Conservation (phyloP, 2,329 filamentous ascomycete species). For the Acarospora socialis region DNA sequence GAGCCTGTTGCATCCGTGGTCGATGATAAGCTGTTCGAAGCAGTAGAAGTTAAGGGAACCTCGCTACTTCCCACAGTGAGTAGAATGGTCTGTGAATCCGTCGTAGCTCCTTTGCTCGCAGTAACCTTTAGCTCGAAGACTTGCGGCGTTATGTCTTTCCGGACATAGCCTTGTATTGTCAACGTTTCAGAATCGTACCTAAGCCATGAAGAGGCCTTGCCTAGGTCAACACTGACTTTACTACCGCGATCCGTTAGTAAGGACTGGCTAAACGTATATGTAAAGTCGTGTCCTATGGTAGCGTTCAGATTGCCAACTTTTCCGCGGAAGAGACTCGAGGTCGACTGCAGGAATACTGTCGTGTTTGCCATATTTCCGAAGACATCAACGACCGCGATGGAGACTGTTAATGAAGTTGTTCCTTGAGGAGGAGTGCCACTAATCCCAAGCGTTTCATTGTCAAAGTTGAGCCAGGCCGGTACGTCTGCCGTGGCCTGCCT, state of each 20-base stretch:
- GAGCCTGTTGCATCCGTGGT: not conserved
- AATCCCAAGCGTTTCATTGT: constrained; percentile 47
- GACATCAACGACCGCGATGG: constrained; percentile 44
- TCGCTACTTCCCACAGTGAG: constrained; percentile 20
- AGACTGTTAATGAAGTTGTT: constrained; percentile 47
- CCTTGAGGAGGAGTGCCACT: constrained; percentile 49
- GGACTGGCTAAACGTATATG: constrained; percentile 31
- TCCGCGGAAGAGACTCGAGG: constrained; percentile 28
- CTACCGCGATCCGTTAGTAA: constrained; percentile 28
- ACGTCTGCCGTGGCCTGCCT: constrained; percentile 37
- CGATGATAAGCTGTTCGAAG: not conserved
- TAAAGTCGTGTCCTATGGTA: constrained; percentile 35
- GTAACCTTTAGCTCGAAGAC: constrained; percentile 30
- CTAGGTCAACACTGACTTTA: constrained; percentile 30
- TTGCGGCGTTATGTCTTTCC: constrained; percentile 24
- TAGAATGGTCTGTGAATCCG: constrained; percentile 31
- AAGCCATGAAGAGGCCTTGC: constrained; percentile 33
- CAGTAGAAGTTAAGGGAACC: not conserved
- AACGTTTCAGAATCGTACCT: constrained; percentile 31
- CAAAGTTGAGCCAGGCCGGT: constrained; percentile 57
- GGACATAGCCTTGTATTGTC: constrained; percentile 36
- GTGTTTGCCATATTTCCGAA: constrained; percentile 45
- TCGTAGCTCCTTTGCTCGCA: constrained; percentile 25
- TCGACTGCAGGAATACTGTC: constrained; percentile 33
- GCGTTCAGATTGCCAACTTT: constrained; percentile 33